Conservation (phyloP, 148 eudicot genomes). For the Cornus kousa region DNA sequence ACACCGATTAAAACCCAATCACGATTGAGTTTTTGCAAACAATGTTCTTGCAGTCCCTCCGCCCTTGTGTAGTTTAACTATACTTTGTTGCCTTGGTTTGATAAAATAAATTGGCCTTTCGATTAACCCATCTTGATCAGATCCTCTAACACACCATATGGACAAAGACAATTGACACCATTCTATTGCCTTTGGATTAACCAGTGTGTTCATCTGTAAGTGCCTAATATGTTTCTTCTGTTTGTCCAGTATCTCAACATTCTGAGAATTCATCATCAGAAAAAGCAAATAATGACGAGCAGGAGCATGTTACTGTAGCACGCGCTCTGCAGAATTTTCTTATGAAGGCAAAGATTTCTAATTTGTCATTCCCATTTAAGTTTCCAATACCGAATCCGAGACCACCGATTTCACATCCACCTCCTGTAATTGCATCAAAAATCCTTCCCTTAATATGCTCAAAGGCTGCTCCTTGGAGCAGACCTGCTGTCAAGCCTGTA, state of each 20-base stretch:
- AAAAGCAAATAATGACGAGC: slow-evolving; percentile 46
- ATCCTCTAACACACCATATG: not conserved
- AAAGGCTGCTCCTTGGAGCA: slow-evolving; percentile 31
- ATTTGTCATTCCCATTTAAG: slow-evolving; percentile 48
- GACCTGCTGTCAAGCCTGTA: slow-evolving; percentile 22
- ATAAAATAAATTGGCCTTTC: not conserved
- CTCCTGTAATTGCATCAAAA: slow-evolving; percentile 50
- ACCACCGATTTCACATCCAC: slow-evolving; percentile 36
- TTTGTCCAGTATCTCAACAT: slow-evolving; percentile 53
- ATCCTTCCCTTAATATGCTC: slow-evolving; percentile 63
- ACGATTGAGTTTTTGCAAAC: too few species aligned
- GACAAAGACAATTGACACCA: not conserved
- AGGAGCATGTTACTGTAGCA: slow-evolving; percentile 66
- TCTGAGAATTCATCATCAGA: slow-evolving; percentile 35
- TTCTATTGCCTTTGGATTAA: not conserved
- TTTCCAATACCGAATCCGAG: slow-evolving; percentile 47
- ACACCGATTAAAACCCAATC: too few species aligned
- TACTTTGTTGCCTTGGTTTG: not conserved
- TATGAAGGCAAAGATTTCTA: slow-evolving; percentile 36
- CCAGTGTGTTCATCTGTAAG: not conserved
- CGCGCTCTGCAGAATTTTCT: slow-evolving; percentile 61
- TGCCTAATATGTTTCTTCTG: slow-evolving; percentile 18
- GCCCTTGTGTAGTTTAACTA: too few species aligned
- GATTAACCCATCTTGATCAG: not conserved
- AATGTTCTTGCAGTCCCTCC: too few species aligned